Percentiles rank a stretch among this genome's conserved stretches.
phyloP scores from a whole-genome alignment of 2,329 filamentous ascomycete genomes.

The Sporothrix mexicana region DNA sequence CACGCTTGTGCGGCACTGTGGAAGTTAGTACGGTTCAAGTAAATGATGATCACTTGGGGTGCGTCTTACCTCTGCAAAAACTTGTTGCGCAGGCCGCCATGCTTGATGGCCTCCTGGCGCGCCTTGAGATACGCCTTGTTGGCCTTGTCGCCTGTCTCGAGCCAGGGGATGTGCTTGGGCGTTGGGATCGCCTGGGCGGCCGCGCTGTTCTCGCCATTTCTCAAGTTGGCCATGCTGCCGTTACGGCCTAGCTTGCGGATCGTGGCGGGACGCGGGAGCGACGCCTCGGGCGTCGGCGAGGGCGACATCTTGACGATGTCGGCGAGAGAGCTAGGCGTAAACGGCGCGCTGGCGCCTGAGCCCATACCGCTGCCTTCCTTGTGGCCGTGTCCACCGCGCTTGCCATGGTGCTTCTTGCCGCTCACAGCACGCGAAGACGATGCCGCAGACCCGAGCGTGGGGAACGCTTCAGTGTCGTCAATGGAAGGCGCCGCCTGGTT shows the following conservation, averaged over 20 bases:
- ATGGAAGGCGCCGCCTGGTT: slow-evolving; percentile 74
- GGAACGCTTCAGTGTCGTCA: slow-evolving; percentile 95
- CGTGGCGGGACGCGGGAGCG: slow-evolving; percentile 58
- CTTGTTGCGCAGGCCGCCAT: slow-evolving; percentile 94
- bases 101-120: slow-evolving; percentile 93
- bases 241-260: slow-evolving; percentile 66
- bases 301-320: slow-evolving; percentile 96
- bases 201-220: slow-evolving; percentile 76
- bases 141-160: slow-evolving; percentile 87
- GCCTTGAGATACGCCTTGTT: slow-evolving; percentile 96
- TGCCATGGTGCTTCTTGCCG: slow-evolving; percentile 91
- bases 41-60: background rate
- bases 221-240: slow-evolving; percentile 67
- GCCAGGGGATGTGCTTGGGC: slow-evolving; percentile 93
- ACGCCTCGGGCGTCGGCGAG: slow-evolving; percentile 67
- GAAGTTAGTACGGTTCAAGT: background rate
- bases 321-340: slow-evolving; percentile 77
- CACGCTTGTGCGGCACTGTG: slow-evolving; percentile 87
- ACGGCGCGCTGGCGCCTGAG: slow-evolving; percentile 38
- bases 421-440: slow-evolving; percentile 66
- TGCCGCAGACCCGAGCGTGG: slow-evolving; percentile 78
- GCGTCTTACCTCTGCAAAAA: slow-evolving; percentile 81
- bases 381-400: slow-evolving; percentile 81
- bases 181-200: slow-evolving; percentile 83
- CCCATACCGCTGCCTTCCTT: slow-evolving; percentile 64